Evolutionary conservation across 169 alveolate genomes (phyloP).

Genomic region (Sarcocystis neurona): DNA sequence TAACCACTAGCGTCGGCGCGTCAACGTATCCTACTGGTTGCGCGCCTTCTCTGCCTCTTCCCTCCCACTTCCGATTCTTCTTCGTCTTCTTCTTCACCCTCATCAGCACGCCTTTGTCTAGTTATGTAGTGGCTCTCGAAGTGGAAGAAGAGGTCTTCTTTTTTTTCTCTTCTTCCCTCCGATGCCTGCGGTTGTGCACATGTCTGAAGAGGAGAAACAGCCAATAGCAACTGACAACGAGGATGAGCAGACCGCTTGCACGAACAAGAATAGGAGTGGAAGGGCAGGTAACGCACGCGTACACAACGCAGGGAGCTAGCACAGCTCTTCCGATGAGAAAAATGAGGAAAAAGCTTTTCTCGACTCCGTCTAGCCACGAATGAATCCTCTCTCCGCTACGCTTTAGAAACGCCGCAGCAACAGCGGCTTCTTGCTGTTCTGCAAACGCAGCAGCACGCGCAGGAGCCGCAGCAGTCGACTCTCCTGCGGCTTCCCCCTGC

Average conservation of each 20-base stretch:
- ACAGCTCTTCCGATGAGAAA: constrained; percentile 36
- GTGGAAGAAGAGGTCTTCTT: too few species aligned
- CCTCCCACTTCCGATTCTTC: background rate
- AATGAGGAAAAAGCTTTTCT: constrained; percentile 22
- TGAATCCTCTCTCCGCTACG: constrained; percentile 9
- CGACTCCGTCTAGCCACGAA: background rate
- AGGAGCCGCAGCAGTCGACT: background rate
- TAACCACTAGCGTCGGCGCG: background rate
- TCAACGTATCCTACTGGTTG: background rate
- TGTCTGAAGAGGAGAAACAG: constrained; percentile 27
- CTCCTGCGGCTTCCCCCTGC: background rate
- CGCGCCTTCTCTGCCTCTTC: background rate
- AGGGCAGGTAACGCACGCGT: background rate
- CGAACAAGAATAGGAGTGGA: constrained; percentile 48
- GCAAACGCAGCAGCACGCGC: background rate
- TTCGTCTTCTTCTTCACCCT: background rate
- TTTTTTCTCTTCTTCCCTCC: background rate
- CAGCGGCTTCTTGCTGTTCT: background rate
- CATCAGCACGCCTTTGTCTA: background rate
- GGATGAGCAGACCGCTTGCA: background rate
- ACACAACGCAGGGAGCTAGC: constrained; percentile 36
- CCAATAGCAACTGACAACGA: constrained; percentile 52
- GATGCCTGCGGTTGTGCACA: background rate
- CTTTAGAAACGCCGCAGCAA: background rate
- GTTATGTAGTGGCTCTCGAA: too few species aligned